phyloP scores from a whole-genome alignment of 441 rosid genomes.

The Lepidium campestre region DNA sequence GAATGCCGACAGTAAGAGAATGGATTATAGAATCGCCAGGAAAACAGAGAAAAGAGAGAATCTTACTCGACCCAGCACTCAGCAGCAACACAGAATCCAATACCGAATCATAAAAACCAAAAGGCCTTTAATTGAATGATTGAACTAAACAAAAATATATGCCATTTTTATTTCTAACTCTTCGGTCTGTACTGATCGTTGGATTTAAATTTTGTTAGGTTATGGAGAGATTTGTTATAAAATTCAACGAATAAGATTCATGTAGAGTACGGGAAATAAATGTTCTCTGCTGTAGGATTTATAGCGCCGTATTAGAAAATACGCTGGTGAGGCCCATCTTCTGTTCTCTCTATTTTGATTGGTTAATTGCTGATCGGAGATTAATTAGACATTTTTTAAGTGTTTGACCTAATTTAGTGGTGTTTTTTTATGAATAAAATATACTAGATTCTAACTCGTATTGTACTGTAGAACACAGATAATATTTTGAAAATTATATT shows the following conservation, averaged over 20 bases:
- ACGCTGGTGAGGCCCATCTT: constrained; percentile 3
- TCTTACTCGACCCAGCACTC: constrained; percentile 12
- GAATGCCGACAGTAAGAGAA: constrained; percentile 14
- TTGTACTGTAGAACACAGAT: no score
- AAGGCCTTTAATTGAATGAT: constrained; percentile 8
- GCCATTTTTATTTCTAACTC: background rate
- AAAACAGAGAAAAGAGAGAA: background rate
- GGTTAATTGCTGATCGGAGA: constrained; percentile 8
- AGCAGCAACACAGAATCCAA: constrained; percentile 22
- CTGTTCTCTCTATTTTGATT: no score
- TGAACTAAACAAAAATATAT: background rate
- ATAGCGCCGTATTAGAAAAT: background rate
- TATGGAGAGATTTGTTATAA: background rate
- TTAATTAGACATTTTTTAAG: background rate
- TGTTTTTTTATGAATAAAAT: no score
- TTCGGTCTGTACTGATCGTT: background rate
- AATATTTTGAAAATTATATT: no score
- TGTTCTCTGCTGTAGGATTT: constrained; percentile 1
- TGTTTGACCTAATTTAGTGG: constrained; percentile 6
- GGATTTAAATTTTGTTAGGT: background rate
- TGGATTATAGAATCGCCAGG: background rate
- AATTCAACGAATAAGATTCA: background rate
- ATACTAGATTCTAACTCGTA: no score
- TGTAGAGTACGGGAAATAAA: background rate
- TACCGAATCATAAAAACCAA: constrained; percentile 8